Conservation (phyloP, 2,329 filamentous ascomycete genomes). For the Xylaria polymorpha region DNA sequence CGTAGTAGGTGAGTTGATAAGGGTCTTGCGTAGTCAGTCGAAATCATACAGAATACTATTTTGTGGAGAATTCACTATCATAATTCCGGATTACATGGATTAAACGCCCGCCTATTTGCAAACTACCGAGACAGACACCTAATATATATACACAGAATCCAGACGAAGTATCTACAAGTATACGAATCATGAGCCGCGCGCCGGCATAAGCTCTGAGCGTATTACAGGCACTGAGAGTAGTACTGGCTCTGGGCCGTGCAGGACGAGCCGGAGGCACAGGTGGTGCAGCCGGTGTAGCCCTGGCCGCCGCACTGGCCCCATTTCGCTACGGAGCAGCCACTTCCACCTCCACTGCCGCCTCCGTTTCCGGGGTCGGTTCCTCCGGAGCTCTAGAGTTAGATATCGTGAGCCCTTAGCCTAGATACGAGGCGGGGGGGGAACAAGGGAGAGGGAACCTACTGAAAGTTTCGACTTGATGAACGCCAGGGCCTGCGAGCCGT, state of each 20-base stretch:
- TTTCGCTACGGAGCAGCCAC: slow-evolving; percentile 32
- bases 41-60: not conserved
- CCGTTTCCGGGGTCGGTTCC: not conserved
- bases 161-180: slow-evolving; percentile 7
- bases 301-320: slow-evolving; percentile 35
- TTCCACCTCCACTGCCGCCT: slow-evolving; percentile 10
- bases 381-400: not conserved
- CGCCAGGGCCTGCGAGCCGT: slow-evolving; percentile 67
- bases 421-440: not conserved
- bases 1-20: not conserved
- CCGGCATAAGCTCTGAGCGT: not conserved
- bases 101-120: not conserved
- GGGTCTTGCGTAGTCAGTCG: not conserved
- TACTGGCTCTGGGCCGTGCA: slow-evolving; percentile 30
- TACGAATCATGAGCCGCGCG: not conserved
- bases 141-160: slow-evolving; percentile 9
- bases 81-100: not conserved
- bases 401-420: not conserved
- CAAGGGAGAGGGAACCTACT: slow-evolving; percentile 12
- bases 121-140: not conserved
- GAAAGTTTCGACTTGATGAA: slow-evolving; percentile 58
- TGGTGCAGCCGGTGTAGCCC: slow-evolving; percentile 28
- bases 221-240: slow-evolving; percentile 37
- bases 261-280: slow-evolving; percentile 30
- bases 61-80: not conserved